A percentile compares a stretch with the other conserved stretches of the same genome.
Evolutionary conservation across 192 early-diverging fungal species (phyloP).

Genomic region (Martensiomyces pterosporus): DNA sequence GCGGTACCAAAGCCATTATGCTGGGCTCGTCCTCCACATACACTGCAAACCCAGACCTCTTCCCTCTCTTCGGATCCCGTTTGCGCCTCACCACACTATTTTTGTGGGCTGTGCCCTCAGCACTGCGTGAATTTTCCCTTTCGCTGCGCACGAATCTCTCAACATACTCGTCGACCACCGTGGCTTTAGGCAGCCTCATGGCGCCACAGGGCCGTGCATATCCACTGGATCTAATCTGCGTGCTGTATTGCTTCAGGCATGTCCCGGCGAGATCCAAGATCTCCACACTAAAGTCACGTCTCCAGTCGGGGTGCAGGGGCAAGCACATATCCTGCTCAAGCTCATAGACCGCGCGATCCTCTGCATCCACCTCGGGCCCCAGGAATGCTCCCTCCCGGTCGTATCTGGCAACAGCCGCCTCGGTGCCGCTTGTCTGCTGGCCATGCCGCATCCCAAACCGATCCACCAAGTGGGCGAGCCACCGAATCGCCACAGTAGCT

Average conservation of each 20-base stretch:
- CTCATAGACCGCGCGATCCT: conserved; percentile 19
- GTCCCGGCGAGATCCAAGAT: conserved; percentile 46
- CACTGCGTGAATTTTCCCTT: too few species aligned
- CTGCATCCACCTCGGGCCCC: conserved; percentile 12
- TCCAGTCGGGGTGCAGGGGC: conserved; percentile 30
- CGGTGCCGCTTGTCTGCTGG: background rate
- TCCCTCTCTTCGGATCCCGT: background rate
- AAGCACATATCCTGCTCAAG: conserved; percentile 10
- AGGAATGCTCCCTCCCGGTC: conserved; percentile 33
- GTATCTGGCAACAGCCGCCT: conserved; percentile 20
- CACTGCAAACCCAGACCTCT: conserved; percentile 14
- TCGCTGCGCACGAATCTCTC: too few species aligned
- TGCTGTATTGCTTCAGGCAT: conserved; percentile 47
- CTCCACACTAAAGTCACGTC: conserved; percentile 43
- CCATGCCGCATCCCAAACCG: conserved; percentile 14
- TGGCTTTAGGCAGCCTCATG: conserved; percentile 32
- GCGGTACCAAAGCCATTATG: background rate
- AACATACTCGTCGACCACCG: conserved; percentile 42
- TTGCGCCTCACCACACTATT: background rate
- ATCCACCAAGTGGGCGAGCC: conserved; percentile 29
- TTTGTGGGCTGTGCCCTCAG: background rate
- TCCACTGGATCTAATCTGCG: conserved; percentile 25
- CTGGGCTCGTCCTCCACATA: conserved; percentile 40
- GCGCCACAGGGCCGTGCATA: conserved; percentile 24
- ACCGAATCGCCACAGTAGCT: conserved; percentile 27